Evolutionary conservation across 1,284 basidiomycete species (phyloP).

Genomic region (Waitea zeae): DNA sequence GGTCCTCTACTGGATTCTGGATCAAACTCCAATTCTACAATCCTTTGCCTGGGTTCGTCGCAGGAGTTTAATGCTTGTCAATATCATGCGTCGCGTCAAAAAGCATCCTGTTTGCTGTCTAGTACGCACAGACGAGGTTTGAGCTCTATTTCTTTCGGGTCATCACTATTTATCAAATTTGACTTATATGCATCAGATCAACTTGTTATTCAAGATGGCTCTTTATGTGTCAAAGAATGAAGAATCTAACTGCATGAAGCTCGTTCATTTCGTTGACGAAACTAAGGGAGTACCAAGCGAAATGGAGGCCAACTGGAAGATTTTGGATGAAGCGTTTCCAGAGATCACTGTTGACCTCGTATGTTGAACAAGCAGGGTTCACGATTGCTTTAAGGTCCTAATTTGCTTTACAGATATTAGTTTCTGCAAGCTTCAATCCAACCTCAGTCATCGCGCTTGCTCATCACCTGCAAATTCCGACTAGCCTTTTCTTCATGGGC

Average conservation of each 20-base stretch:
- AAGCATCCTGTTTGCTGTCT: no score
- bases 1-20: no score
- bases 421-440: conserved; percentile 27
- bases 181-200: conserved; percentile 41
- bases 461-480: conserved; percentile 22
- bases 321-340: conserved; percentile 14
- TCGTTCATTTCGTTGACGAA: conserved; percentile 42
- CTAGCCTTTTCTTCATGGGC: conserved; percentile 34
- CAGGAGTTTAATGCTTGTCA: no score
- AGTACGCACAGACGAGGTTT: no score
- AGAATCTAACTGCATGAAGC: conserved; percentile 45
- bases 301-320: conserved; percentile 43
- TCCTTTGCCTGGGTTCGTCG: no score
- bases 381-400: not conserved
- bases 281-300: conserved; percentile 39
- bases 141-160: no score
- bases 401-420: conserved; percentile 22
- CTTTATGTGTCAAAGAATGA: conserved; percentile 49
- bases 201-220: conserved; percentile 42
- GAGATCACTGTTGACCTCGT: conserved; percentile 13
- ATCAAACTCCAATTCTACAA: no score
- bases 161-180: no score
- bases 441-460: conserved; percentile 24
- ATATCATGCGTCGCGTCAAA: no score
- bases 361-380: conserved; percentile 2